Base-by-base conservation (phyloP, 139 green algal species). In the Picochlorum sp. region DNA sequence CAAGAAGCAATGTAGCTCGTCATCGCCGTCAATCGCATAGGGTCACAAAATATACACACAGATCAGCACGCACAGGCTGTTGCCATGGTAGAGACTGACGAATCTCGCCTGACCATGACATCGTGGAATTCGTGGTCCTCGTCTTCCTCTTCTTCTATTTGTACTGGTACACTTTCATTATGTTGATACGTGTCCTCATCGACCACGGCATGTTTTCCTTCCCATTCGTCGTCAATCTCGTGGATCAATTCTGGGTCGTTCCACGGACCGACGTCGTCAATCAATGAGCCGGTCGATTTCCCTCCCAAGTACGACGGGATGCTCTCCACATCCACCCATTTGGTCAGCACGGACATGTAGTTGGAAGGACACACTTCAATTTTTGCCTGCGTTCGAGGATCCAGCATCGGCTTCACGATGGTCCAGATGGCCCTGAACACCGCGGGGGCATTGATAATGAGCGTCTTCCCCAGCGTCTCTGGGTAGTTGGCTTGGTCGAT, bases 201-300 rank as follows among this genome's bases (percentile, higher is more conserved):
- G 8, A 14, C 8, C 2, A 14, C 8, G 9, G 34, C 0, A 11
- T 41, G 7, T 41, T 41, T 41, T 41, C 34, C 34, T 41, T 11
- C 8, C 34, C 34, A 41, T 41, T 9, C 34, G 2, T 46, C 56
- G 2, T 77, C 74, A 13, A 82, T 63, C 38, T 65, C 61, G 2
- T 49, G 57, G 20, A 82, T 38, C 2, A 87, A 52, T 15, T 79
- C 72, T 0, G 69, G 54, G 63, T 94, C 80, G 44, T 80, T 76
- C 89, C 89, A 95, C n/a, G 89, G 87, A 4, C 89, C 89, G 3
- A 82, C 52, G 60, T 91, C 84, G 46, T 91, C 84, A 34, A 90
- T 62, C 46, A 95, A 76, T 6, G 87, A 86, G 32, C 78, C 71
- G 0, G 59, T 61, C 46, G 54, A 71, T 47, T 70, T 84, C 34